Base-by-base conservation (phyloP, 2,329 filamentous ascomycete genomes). In the Tolypocladium cylindrosporum region DNA sequence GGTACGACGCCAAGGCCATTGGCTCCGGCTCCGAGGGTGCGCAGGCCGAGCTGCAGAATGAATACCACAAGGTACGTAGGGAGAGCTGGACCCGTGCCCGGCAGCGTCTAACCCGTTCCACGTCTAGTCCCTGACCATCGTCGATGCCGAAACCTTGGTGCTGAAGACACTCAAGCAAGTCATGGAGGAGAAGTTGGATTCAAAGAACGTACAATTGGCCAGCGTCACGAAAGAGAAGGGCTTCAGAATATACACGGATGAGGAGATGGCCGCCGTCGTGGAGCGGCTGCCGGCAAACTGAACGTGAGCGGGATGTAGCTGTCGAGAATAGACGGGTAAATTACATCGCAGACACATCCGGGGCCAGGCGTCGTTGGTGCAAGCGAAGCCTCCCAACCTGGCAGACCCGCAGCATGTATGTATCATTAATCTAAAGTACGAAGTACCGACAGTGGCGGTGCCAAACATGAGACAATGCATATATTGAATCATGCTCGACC, bases 101-200 rank as follows among this genome's bases (percentile, higher is more conserved):
- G 48, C 16, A n/a, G 10, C 56, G 39, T 10, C 57, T 62, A 34
- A 64, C 61, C 53, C 19, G 16, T 19, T 39, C 13, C 13, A 27
- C 10, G 10, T 14, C 39, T 63, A 88, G 84, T 97, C 93, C 59
- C 82, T 99, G 62, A 96, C 92, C 48, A 87, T 99, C 62, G 79
- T 83, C 58, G 94, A 99, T 71, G 94, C 94, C 59, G 94, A 99
- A 79, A 94, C 92, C 4, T 79, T 99, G 64, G 92, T 96, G 55
- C 80, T 99, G 69, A 97, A 97, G 85, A 99, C 94, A 42, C 76
- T 99, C 73, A 99, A 97, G 83, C 94, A 99, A 78, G 94, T 99
- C 66, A 99, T 99, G 94, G 94, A 99, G 78, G 94, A 99, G 85
- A 99, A 99, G 80, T 82, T 99, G 61, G 94, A 99, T 73, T 84